Base-by-base conservation (phyloP, 192 early-diverging fungal species). In the Gamsiella multidivaricata region DNA sequence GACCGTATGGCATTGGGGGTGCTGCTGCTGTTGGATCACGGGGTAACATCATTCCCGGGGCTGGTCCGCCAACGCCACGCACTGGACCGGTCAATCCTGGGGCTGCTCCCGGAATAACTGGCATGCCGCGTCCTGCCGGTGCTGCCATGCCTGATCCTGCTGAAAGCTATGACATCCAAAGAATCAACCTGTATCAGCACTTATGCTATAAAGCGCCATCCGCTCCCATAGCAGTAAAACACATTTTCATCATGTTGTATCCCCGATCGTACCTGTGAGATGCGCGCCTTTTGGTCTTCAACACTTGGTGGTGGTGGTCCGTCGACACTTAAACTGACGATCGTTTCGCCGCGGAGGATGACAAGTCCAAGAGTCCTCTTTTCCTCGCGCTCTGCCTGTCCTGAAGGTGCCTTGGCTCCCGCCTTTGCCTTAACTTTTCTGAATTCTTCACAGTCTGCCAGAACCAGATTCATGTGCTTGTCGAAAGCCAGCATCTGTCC, bases 401-500 rank as follows among this genome's bases (percentile, higher is more conserved):
- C 85, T 32, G 84, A 73, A 29, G 70, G 43, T 22, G 79, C 61
- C 60, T 86, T 84, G 20, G 66, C 50, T 42, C 69, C 82, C 42
- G 83, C 88, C 80, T 95, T 95, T n/a, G 87, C 70, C 65, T 95
- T 97, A 59, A 98, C 85, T 58, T 89, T 92, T 46, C 98, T 90
- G 78, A 96, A 96, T 80, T 99, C 98, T 80, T 99, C 94, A 84
- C 94, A 96, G 80, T 99, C 98, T 28, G 95, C 87, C 23, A 99
- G 87, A 20, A 99, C 98, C 53, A 99, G 86, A 72, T 99, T 99
- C 98, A 99, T 99, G 82, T 99, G 94, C 80, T 97, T 97, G 84
- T 99, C 98, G 68, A 99, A 99, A 20, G 98, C 98, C 41, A 99
- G 86, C 97, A 99, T 98, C 70, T 98, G 95, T 34, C 98, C 98